Base-by-base conservation (phyloP, 148 eudicot species). In the Fagopyrum tataricum region DNA sequence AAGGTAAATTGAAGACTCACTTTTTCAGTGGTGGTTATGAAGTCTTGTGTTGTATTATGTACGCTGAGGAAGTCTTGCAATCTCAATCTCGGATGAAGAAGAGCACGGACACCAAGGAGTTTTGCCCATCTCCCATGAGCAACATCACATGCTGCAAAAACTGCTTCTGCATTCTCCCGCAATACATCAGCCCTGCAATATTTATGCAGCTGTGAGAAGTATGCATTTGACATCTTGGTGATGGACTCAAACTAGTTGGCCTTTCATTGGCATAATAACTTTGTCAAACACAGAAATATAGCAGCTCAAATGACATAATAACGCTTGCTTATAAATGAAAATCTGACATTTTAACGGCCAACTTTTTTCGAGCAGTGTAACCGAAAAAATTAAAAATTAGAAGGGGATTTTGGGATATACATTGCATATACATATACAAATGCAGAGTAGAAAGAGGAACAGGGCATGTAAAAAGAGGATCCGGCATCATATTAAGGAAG, bases 71-170 rank as follows among this genome's bases (percentile, higher is more conserved):
- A 96, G 76, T 96, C 99, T 72, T 81, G 90, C 85, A 96, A 81
- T 78, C 88, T 89, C 80, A 96, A 80, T 78, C 85, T 90, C 44
- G 96, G 92, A 76, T 96, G 99, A 81, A 96, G 91, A 78, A 82
- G 83, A 77, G 97, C 95, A 77, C 99, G 99, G 21, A 96, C 97
- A 51, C 97, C 97, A 82, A 96, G 91, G 51, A 96, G 91, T 82
- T 92, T 96, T 72, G 99, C 99, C 97, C 99, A 96, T 79, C 97
- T 92, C 80, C 92, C 97, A 87, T 96, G 97, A 75, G 97, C 96
- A 75, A 93, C 89, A 79, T 96, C 99, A 83, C 99, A 96, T 71
- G 92, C 97, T 49, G 99, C 97, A 89, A 92, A 92, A 61, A 96
- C 94, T 75, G 96, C 97, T 79, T 96, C 99, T 55, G 97, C 85